Evolutionary conservation across 164 flowering plant species (phyloP), one percentile per base, ranked within the genome.

Genomic region (Umbilicus rupestris): DNA sequence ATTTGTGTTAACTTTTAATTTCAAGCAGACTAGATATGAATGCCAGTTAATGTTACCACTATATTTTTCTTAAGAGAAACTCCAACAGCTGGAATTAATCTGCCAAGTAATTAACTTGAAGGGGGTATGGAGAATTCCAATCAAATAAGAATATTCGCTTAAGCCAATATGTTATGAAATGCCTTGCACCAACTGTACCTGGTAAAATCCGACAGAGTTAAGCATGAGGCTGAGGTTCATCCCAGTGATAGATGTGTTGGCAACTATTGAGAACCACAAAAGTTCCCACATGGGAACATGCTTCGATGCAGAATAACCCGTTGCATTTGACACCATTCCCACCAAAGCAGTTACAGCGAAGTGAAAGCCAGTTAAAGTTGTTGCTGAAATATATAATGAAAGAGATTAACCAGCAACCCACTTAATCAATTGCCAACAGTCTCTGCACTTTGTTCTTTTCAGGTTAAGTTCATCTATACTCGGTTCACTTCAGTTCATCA

Each of bases 201-300:
- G 50, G 50, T 46, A 46, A 50, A 50, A 50, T 22, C 57, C 57
- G 22, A 50, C 57, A 22, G 57, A 50, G 22, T 50, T 50, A 22
- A 50, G 57, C 57, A 50, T 50, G 57, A 50, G 57, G 28, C 57
- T 50, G 57, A 50, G 57, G 57, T 50, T 50, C 57, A 50, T 50
- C 57, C 57, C 57, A 2, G 57, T 50, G 57, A 50, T 50, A 50
- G 57, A 50, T 20, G 57, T 50, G 28, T 50, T 50, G 57, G 57
- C 57, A 20, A 50, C 57, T 50, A 50, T 50, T 50, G 57, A 50
- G 57, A 50, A 50, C 57, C 57, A 50, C 10, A 50, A 29, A 50
- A 50, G 57, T 29, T 50, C 57, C 57, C 57, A 50, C 57, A 50
- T 50, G 12, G 57, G 57, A 50, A 50, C 29, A 50, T 50, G 57